These are phyloP conservation scores for Fistulifera solaris DNA, from an alignment of 108 stramenopile species.

Conservation along the genomic window DNA sequence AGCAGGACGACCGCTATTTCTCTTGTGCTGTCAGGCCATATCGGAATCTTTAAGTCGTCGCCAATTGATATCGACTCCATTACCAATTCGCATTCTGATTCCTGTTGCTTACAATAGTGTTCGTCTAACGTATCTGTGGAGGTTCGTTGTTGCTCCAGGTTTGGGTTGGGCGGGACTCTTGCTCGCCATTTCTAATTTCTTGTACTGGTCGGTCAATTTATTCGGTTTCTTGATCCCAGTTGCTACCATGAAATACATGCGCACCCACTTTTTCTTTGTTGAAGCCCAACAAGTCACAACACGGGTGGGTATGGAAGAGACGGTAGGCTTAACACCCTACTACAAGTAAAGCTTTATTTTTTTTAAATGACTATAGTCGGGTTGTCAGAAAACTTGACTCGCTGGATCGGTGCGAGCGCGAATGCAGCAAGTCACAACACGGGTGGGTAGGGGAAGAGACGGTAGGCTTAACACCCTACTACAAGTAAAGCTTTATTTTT, in stretches of 20 bases:
- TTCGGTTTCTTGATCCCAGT: constrained; percentile 69
- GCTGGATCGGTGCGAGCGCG: too few relatives aligned
- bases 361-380: constrained; percentile 62
- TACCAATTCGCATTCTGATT: constrained; percentile 62
- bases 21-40: constrained; percentile 55
- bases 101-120: constrained; percentile 52
- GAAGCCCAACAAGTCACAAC: constrained; percentile 63
- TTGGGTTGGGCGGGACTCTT: constrained; percentile 23
- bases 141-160: constrained; percentile 29
- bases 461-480: constrained; percentile 37
- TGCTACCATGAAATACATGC: constrained; percentile 28
- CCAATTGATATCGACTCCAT: constrained; percentile 28
- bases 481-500: constrained; percentile 10
- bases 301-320: constrained; percentile 46
- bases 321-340: constrained; percentile 41
- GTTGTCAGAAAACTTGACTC: too few relatives aligned
- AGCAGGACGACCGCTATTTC: constrained; percentile 37
- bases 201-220: constrained; percentile 62
- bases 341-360: constrained; percentile 9
- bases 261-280: constrained; percentile 61
- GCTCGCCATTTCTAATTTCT: constrained; percentile 39
- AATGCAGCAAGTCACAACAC: constrained; percentile 48
- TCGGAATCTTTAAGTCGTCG: constrained; percentile 32
- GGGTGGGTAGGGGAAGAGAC: constrained; percentile 50
- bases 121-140: constrained; percentile 44